These are phyloP conservation scores for Neofusicoccum sp. DNA, from an alignment of 2,329 filamentous ascomycete species.

Conservation along the genomic window DNA sequence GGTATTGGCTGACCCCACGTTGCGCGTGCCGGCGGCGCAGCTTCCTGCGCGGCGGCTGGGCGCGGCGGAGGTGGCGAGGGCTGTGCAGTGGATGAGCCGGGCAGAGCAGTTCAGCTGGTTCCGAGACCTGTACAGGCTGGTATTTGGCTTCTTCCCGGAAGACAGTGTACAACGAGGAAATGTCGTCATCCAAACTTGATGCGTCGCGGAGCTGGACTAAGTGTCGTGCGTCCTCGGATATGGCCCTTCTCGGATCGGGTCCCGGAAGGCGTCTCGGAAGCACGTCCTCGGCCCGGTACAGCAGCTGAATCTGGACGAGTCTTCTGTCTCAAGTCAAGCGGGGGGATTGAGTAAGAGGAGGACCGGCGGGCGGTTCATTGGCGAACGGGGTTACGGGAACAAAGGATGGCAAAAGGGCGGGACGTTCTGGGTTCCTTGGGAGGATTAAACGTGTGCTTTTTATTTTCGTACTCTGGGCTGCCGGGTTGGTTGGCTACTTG, in stretches of 20 bases:
- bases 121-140: slow-evolving; percentile 75
- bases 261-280: background rate
- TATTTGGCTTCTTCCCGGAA: slow-evolving; percentile 81
- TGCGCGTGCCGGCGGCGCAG: slow-evolving; percentile 47
- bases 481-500: slow-evolving; percentile 11
- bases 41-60: slow-evolving; percentile 60
- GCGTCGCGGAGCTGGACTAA: background rate
- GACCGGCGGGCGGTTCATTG: background rate
- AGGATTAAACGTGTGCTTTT: slow-evolving; percentile 8
- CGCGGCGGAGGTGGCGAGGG: slow-evolving; percentile 70
- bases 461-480: background rate
- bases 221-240: background rate
- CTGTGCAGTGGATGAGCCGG: slow-evolving; percentile 71
- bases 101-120: slow-evolving; percentile 76
- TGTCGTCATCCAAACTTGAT: slow-evolving; percentile 13
- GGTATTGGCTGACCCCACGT: slow-evolving; percentile 69
- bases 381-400: background rate
- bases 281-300: background rate
- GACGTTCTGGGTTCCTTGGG: background rate
- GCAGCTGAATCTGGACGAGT: background rate
- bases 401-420: background rate
- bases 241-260: background rate
- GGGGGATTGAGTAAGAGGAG: background rate
- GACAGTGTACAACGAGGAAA: slow-evolving; percentile 45
- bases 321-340: background rate